A percentile compares a stretch with the other conserved stretches of the same genome.
phyloP scores from a whole-genome alignment of 129 eudicot genomes.

The Lactuca saligna region DNA sequence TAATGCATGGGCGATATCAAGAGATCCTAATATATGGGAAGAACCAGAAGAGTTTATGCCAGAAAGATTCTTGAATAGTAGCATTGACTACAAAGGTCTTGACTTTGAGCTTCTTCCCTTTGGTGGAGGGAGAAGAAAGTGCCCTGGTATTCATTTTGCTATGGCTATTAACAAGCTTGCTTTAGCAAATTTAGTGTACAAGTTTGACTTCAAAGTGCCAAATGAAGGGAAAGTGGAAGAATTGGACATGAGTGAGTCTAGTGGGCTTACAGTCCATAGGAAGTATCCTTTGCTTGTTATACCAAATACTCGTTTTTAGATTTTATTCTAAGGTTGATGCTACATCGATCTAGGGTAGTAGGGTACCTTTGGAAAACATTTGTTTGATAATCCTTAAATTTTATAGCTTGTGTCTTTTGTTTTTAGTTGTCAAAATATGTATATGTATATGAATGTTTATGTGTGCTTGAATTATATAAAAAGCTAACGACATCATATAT shows the following conservation, averaged over 20 bases:
- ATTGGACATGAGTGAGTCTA: slow-evolving; percentile 35
- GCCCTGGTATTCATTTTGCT: slow-evolving; percentile 42
- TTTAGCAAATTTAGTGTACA: slow-evolving; percentile 34
- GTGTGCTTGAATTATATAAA: too few species aligned
- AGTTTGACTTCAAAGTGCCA: slow-evolving; percentile 33
- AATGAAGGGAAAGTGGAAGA: slow-evolving; percentile 17
- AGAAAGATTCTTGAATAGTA: slow-evolving; percentile 34
- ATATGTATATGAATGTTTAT: neutral
- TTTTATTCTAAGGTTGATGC: neutral
- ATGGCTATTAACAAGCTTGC: slow-evolving; percentile 27
- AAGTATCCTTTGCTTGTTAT: slow-evolving; percentile 30
- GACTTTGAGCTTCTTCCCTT: slow-evolving; percentile 42
- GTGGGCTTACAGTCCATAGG: slow-evolving; percentile 15
- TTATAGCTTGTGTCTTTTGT: too few species aligned
- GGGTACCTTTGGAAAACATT: neutral
- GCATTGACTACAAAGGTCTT: slow-evolving; percentile 31
- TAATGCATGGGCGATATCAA: slow-evolving; percentile 43
- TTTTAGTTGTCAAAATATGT: neutral
- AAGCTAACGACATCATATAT: too few species aligned
- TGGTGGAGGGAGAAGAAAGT: slow-evolving; percentile 40
- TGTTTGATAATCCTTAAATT: neutral
- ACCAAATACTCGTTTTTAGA: slow-evolving; percentile 19
- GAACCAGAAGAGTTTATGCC: slow-evolving; percentile 26
- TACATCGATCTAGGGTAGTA: too few species aligned
- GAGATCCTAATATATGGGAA: slow-evolving; percentile 29